phyloP scores from a whole-genome alignment of 2,329 filamentous ascomycete genomes.

The Alternaria longipes region DNA sequence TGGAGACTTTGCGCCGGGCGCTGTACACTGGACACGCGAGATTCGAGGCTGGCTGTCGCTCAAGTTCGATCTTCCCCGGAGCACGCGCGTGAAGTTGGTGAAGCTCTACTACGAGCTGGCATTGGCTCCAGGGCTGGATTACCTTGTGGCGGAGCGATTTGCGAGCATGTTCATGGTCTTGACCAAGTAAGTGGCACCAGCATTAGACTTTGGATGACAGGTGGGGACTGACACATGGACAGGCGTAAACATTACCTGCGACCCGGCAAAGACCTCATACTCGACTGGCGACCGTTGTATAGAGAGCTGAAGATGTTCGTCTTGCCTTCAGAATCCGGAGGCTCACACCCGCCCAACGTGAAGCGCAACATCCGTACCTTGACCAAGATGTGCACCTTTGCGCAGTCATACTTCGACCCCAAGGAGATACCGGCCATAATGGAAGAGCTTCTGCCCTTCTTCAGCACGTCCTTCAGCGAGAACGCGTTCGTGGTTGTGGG shows the following conservation, averaged over 20 bases:
- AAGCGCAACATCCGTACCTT: constrained; percentile 76
- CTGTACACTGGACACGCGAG: constrained; percentile 96
- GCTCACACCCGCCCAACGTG: constrained; percentile 68
- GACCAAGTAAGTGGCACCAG: constrained; percentile 75
- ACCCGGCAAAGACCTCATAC: constrained; percentile 83
- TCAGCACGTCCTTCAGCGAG: constrained; percentile 91
- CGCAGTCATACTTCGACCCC: constrained; percentile 92
- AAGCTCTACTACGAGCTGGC: constrained; percentile 94
- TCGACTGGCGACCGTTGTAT: constrained; percentile 95
- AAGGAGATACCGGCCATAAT: constrained; percentile 78
- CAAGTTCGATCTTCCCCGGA: constrained; percentile 94
- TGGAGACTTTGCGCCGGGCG: constrained; percentile 92
- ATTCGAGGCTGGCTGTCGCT: constrained; percentile 93
- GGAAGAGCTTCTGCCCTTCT: constrained; percentile 66
- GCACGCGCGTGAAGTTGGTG: constrained; percentile 82
- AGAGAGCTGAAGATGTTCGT: constrained; percentile 92
- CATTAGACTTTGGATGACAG: constrained; percentile 1
- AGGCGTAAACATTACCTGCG: constrained; percentile 96
- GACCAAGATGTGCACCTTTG: constrained; percentile 88
- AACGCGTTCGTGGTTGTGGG: constrained; percentile 94
- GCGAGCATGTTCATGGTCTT: constrained; percentile 95
- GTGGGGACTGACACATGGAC: constrained; percentile 40
- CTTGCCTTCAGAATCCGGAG: constrained; percentile 79
- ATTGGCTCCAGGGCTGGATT: constrained; percentile 87
- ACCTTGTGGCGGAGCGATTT: constrained; percentile 84